Evolutionary conservation across 371 early-diverging fungal genomes (phyloP).

Genomic region (Vairimorpha apis): DNA sequence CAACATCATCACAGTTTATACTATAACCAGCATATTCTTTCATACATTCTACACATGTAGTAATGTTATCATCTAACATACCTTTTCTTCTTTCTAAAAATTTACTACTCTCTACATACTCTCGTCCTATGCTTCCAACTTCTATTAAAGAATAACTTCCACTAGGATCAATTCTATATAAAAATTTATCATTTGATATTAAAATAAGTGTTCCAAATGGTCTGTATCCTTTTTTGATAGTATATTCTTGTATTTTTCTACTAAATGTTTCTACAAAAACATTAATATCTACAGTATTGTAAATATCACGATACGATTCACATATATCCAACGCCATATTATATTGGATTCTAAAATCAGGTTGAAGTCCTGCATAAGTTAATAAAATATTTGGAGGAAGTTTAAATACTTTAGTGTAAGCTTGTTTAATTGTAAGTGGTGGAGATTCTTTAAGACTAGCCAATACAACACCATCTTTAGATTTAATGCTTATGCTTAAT

Average conservation of each 20-base stretch:
- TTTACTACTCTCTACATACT: conserved; percentile 48
- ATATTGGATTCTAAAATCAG: conserved; percentile 58
- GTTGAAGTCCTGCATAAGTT: conserved; percentile 62
- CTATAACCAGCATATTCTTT: conserved; percentile 47
- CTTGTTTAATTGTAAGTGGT: conserved; percentile 45
- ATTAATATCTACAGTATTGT: conserved; percentile 52
- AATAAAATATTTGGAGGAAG: conserved; percentile 57
- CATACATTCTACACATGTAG: conserved; percentile 40
- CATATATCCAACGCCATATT: conserved; percentile 50
- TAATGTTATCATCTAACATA: conserved; percentile 56
- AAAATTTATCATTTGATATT: conserved; percentile 45
- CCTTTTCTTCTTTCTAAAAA: conserved; percentile 51
- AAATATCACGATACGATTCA: conserved; percentile 61
- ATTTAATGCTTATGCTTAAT: conserved; percentile 50
- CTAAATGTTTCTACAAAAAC: conserved; percentile 58
- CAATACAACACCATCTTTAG: conserved; percentile 60
- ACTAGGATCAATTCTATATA: conserved; percentile 61
- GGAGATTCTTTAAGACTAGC: conserved; percentile 54
- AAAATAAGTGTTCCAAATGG: conserved; percentile 62
- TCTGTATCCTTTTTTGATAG: conserved; percentile 59
- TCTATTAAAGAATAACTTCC: conserved; percentile 51
- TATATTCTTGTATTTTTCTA: conserved; percentile 58
- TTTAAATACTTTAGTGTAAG: conserved; percentile 55
- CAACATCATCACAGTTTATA: conserved; percentile 39
- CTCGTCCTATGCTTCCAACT: conserved; percentile 48